Evolutionary conservation across 208 protist species (phyloP).

Genomic region (Trypanosoma lewisi): DNA sequence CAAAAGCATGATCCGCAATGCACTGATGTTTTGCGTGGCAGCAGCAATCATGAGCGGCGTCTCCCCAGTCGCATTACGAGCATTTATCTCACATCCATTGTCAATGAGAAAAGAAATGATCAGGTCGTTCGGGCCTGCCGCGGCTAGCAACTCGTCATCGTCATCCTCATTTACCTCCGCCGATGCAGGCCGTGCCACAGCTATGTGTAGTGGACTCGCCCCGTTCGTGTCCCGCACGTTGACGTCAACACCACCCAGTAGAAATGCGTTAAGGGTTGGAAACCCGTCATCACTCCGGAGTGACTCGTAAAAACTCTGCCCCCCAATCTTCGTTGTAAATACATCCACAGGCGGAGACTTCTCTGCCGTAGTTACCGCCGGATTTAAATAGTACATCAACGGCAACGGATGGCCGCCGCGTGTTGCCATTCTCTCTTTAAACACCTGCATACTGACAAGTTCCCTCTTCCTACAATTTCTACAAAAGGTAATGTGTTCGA

Average conservation of each 20-base stretch:
- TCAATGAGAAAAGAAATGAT: constrained; percentile 77
- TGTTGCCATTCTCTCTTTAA: constrained; percentile 28
- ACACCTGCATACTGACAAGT: constrained; percentile 42
- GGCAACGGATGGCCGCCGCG: constrained; percentile 45
- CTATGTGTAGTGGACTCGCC: constrained; percentile 64
- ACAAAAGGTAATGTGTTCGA: neutral
- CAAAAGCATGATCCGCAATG: constrained; percentile 47
- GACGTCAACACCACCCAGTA: constrained; percentile 53
- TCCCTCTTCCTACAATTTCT: neutral
- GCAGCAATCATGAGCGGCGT: constrained; percentile 83
- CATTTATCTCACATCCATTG: constrained; percentile 71
- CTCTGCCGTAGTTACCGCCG: constrained; percentile 9
- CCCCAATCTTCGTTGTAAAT: constrained; percentile 29
- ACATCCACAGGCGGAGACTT: constrained; percentile 16
- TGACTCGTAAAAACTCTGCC: constrained; percentile 51
- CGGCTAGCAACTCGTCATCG: constrained; percentile 8
- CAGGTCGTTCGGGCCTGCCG: constrained; percentile 38
- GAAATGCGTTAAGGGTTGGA: constrained; percentile 38
- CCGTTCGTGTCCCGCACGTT: constrained; percentile 47
- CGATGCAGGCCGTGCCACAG: constrained; percentile 25
- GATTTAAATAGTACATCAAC: constrained; percentile 43
- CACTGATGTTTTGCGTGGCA: constrained; percentile 38
- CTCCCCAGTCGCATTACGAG: constrained; percentile 32
- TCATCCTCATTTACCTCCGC: constrained; percentile 13
- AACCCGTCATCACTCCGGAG: constrained; percentile 34